phyloP scores from a whole-genome alignment of 768 basidiomycete species.

The Ramaria sp. region DNA sequence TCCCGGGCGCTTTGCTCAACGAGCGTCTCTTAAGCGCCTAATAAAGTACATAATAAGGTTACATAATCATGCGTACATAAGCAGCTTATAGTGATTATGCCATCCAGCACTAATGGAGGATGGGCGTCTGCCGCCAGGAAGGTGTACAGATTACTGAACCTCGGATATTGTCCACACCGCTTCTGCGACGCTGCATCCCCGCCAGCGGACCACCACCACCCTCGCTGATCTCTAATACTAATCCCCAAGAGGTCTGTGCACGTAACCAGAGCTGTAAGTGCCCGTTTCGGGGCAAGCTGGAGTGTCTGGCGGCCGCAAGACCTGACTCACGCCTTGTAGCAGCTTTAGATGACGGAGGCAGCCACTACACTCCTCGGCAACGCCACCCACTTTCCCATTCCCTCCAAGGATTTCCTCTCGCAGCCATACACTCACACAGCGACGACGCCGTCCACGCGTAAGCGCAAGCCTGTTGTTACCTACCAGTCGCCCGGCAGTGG shows the following conservation, averaged over 20 bases:
- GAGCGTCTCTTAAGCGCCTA: too few relatives aligned
- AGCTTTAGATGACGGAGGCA: not conserved
- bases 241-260: not conserved
- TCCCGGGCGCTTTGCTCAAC: too few relatives aligned
- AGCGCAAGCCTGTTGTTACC: slow-evolving; percentile 47
- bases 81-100: not conserved
- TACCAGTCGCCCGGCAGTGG: slow-evolving; percentile 44
- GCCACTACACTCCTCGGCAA: not conserved
- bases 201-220: not conserved
- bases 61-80: not conserved
- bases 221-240: not conserved
- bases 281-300: not conserved
- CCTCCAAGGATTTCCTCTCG: slow-evolving; percentile 1
- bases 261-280: not conserved
- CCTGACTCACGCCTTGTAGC: not conserved
- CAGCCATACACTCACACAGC: not conserved
- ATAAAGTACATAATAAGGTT: too few relatives aligned
- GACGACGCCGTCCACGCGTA: slow-evolving; percentile 19
- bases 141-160: not conserved
- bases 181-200: not conserved
- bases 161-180: not conserved
- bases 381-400: not conserved
- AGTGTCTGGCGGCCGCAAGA: not conserved
- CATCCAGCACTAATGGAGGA: not conserved
- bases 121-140: not conserved